These are phyloP conservation scores for Microdochium paspali DNA, from an alignment of 2,329 filamentous ascomycete species.

Conservation along the genomic window DNA sequence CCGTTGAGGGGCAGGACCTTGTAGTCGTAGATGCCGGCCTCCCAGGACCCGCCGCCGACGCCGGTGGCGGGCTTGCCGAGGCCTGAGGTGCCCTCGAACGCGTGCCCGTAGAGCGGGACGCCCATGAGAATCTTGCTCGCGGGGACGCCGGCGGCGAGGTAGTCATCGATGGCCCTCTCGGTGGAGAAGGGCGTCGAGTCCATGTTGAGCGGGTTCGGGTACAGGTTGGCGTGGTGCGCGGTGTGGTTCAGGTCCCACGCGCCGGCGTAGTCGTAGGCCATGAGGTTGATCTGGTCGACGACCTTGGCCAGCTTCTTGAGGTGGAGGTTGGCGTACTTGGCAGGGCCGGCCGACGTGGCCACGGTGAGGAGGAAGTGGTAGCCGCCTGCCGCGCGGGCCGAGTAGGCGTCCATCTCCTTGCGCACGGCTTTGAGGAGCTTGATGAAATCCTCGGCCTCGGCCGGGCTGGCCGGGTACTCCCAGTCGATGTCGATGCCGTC, in stretches of 20 bases:
- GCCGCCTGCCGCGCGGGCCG: slow-evolving; percentile 28
- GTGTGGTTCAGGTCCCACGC: slow-evolving; percentile 49
- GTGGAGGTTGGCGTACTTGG: slow-evolving; percentile 36
- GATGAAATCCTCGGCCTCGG: slow-evolving; percentile 33
- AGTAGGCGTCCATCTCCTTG: slow-evolving; percentile 37
- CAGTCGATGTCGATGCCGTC: slow-evolving; percentile 31
- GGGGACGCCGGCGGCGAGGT: slow-evolving; percentile 53
- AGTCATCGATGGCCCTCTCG: slow-evolving; percentile 54
- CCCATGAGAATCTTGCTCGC: slow-evolving; percentile 63
- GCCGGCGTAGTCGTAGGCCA: slow-evolving; percentile 68
- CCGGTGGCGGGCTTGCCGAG: slow-evolving; percentile 55
- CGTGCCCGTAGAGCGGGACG: slow-evolving; percentile 72
- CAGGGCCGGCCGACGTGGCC: slow-evolving; percentile 37
- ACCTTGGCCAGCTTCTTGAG: slow-evolving; percentile 33
- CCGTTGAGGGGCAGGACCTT: slow-evolving; percentile 61
- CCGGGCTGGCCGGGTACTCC: slow-evolving; percentile 27
- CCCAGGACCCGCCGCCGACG: slow-evolving; percentile 60
- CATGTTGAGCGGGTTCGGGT: slow-evolving; percentile 41
- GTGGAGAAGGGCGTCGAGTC: slow-evolving; percentile 61
- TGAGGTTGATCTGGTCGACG: slow-evolving; percentile 50
- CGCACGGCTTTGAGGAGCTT: slow-evolving; percentile 33
- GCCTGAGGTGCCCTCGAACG: slow-evolving; percentile 55
- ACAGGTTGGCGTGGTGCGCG: slow-evolving; percentile 67
- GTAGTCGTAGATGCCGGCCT: slow-evolving; percentile 71
- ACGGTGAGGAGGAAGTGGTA: slow-evolving; percentile 47